Base-by-base conservation (phyloP, 2,329 filamentous ascomycete genomes). In the Fusarium citri region DNA sequence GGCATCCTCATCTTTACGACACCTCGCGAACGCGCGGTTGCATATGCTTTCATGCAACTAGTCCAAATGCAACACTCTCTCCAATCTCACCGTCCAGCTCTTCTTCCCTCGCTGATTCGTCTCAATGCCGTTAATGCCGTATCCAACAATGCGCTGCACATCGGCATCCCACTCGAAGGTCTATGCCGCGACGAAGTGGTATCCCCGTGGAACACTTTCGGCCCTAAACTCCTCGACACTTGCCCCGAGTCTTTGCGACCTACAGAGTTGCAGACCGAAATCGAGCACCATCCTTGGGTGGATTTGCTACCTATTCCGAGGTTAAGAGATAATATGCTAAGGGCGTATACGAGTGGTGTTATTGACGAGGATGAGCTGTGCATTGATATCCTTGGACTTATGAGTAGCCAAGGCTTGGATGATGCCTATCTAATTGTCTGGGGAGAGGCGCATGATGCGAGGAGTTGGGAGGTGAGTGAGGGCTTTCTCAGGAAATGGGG, bases 391-490 rank as follows among this genome's bases (percentile, higher is more conserved):
- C 22, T 73, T 2, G 60, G 62, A 10, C 26, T 72, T 0, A 51
- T 34, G 14, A 55, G 58, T 8, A 61, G 48, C 2, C 22, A 37
- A 12, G 28, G 59, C 0, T 22, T 56, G 18, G 64, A 74, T 3
- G 55, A 71, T 7, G 60, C 71, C 1, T 70, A 64, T 3, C 47
- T 87, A 2, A 76, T 86, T 15, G 82, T 86, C 3, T 87, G 85
- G 85, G 83, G 83, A 1, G 81, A 84, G 8, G 77, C 84, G 1
- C 83, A 80, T 76, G 79, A 86, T 37, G 58, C 77, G 4, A 63
- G 65, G 0, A 81, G 79, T 12, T 87, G 85, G 86, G 85, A 87
- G 66, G 76, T 83, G 2, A 85, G 79, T 1, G 77, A 79, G 11
- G 59, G 63, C 0, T 86, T 88, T 66, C 66, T 83, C 4, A 75